Conservation (phyloP, 176 grass and related monocot species). For the Musa schizocarpa region DNA sequence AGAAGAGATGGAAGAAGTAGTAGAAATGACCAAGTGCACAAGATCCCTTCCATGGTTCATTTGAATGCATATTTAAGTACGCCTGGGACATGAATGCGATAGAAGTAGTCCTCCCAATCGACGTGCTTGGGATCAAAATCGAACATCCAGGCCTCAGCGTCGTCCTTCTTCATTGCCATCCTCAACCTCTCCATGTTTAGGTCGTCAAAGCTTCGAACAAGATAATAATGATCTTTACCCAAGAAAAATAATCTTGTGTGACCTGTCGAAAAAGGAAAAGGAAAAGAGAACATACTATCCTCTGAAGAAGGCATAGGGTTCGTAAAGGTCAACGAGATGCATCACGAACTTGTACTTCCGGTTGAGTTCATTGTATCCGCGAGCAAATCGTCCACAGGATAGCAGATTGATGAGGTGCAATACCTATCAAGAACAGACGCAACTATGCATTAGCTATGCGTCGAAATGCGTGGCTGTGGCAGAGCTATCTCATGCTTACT, state of each 20-base stretch:
- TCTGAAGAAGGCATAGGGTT: constrained; percentile 52
- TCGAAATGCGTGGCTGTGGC: no score
- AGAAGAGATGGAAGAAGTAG: no score
- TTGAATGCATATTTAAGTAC: constrained; percentile 19
- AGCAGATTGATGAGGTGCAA: constrained; percentile 30
- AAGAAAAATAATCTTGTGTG: neutral
- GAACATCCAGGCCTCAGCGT: neutral
- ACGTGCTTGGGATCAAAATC: constrained; percentile 28
- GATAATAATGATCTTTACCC: no score
- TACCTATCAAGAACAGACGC: constrained; percentile 9
- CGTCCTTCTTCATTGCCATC: constrained; percentile 3
- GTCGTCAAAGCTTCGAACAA: constrained; percentile 30
- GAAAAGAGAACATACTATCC: constrained; percentile 20
- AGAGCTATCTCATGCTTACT: neutral
- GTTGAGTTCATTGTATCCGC: constrained; percentile 14
- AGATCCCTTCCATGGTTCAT: constrained; percentile 2
- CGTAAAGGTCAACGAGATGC: constrained; percentile 57
- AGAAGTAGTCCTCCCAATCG: constrained; percentile 31
- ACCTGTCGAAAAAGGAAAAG: neutral
- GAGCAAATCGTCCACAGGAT: neutral
- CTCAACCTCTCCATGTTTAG: constrained; percentile 28
- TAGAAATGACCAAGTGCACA: no score
- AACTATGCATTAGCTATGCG: no score
- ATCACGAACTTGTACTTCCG: constrained; percentile 44
- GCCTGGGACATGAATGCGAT: constrained; percentile 17